Evolutionary conservation across 1,284 basidiomycete genomes (phyloP), one percentile per base, ranked within the genome.

Genomic region (Microbotryum violaceum): DNA sequence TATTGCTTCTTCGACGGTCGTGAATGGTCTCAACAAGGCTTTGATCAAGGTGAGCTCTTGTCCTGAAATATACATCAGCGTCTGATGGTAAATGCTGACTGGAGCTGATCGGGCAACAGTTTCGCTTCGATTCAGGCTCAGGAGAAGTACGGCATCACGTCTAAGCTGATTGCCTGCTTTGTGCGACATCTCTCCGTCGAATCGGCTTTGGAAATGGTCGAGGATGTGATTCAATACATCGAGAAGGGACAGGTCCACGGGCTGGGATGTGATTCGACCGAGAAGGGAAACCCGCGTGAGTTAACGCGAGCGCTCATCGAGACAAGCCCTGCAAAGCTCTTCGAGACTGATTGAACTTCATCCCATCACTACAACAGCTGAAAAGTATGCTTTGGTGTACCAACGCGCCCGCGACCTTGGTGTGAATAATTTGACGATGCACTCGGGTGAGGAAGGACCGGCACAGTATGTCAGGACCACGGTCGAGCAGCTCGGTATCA

Each of bases 361-460:
- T 31, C 9, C 9, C 6, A 3, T 49, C 27, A 48, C 37, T 23
- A 9, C 18, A 3, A 33, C 56, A 66, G 64, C 65, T 4, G 56
- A 58, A 37, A 70, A 70, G 23, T 72, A 68, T 27, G 47, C 60
- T 1, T 51, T 56, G 2, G 62, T 70, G 12, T 72, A 70, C 49
- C 48, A 55, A 7, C 54, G 57, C 29, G 70, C 70, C 3, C 62
- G 61, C 51, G 57, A 65, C 10, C 50, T 70, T 42, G 62, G 61
- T 1, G 62, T 70, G 29, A 58, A 62, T 10, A 48, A 58, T 31
- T 49, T 70, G 23, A 72, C 70, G 6, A 66, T 67, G 45, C 70
- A 72, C 60, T 58, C 62, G 4, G 70, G 70, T 14, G 70, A 72
- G 48, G 68, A 70, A 47, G 70, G 70, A 3, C 68, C 70, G 21